Evolutionary conservation across 805 yeast genomes (phyloP).

Genomic region (Saccharomyces mikatae): DNA sequence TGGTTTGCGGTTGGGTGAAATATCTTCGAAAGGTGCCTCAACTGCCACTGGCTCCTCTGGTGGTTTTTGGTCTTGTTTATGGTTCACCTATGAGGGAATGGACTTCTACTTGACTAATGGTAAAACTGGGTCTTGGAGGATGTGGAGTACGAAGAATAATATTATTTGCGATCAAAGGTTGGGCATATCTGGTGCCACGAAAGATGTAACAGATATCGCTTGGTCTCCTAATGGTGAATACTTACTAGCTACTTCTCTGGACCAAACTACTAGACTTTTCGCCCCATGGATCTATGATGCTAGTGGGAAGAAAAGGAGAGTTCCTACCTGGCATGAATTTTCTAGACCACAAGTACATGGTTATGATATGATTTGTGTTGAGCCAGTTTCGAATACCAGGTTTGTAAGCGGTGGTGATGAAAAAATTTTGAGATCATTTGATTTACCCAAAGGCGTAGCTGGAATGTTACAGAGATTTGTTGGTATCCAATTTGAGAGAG

Average conservation of each 20-base stretch:
- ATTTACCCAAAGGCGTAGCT: conserved; percentile 75
- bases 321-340: conserved; percentile 72
- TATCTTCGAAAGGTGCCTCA: conserved; percentile 92
- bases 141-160: conserved; percentile 44
- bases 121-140: conserved; percentile 86
- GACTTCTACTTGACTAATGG: conserved; percentile 71
- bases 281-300: conserved; percentile 47
- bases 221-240: conserved; percentile 68
- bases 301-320: conserved; percentile 26
- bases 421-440: conserved; percentile 81
- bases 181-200: conserved; percentile 71
- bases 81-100: conserved; percentile 46
- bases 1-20: conserved; percentile 73
- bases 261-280: conserved; percentile 85
- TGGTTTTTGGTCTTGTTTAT: conserved; percentile 60
- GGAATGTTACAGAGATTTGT: conserved; percentile 48
- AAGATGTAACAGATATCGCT: conserved; percentile 64
- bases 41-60: conserved; percentile 95
- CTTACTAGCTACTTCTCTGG: conserved; percentile 71
- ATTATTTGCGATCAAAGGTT: conserved; percentile 38
- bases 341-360: conserved; percentile 98
- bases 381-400: conserved; percentile 47
- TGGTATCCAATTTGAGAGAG: conserved; percentile 32
- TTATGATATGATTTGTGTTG: conserved; percentile 83
- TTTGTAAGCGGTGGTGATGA: conserved; percentile 96